Base-by-base conservation (phyloP, 345 rosid species). In the Citropsis articulata region DNA sequence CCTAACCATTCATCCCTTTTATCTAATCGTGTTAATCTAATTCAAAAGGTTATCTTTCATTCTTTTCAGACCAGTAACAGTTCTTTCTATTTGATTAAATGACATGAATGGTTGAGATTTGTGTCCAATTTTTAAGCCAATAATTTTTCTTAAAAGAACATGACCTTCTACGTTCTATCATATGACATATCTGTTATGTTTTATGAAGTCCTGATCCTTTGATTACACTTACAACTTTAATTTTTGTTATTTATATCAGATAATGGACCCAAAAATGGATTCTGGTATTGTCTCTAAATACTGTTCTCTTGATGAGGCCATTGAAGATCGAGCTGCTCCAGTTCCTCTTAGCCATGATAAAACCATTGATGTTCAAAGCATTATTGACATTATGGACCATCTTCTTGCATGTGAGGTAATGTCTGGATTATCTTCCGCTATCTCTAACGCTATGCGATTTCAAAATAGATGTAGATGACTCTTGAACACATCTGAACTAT, bases 201-300 rank as follows among this genome's bases (percentile, higher is more conserved):
- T 13, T 62, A 45, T 13, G 19, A 75, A 63, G 45, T 63, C 64
- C 48, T 63, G 60, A 73, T 73, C 69, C 45, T 48, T 75, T 75
- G 69, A 50, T 19, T 9, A 10, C 5, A 45, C 64, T n/a, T 4
- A 31, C 45, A 19, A 19, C 27, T 74, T 73, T 60, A 28, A 56
- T 66, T 78, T 78, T 45, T 21, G 18, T 73, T 71, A 56, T 75
- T 68, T 81, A 56, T 76, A 22, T 38, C 80, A 97, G 99, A 97
- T 97, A 76, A 97, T 97, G 99, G 98, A 97, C 86, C 99, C 98
- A 42, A 97, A 97, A 87, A 97, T 97, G 99, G 98, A 94, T 83
- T 93, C 99, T 0, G 98, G 98, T 63, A 93, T 97, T 81, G 87
- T 94, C 55, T 81, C 86, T 86, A 84, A 85, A 72, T 94, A 91